phyloP scores from a whole-genome alignment of 768 basidiomycete species.

The Neoboletus subvelutipes region DNA sequence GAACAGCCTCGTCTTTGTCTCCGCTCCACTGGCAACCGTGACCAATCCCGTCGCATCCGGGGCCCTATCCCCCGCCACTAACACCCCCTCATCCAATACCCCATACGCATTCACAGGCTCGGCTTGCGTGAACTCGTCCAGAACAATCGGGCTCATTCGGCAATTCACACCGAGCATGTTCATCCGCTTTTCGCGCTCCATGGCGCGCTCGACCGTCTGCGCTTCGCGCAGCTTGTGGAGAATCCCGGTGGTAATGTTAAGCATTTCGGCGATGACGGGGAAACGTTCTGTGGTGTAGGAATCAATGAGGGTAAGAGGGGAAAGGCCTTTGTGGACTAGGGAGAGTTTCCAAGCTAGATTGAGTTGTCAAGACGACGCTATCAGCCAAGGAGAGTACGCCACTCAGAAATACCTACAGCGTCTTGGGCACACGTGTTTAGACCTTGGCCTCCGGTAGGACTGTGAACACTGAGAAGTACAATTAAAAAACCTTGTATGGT shows the following conservation, averaged over 20 bases:
- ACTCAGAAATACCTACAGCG: conserved; percentile 30
- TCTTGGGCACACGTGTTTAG: conserved; percentile 40
- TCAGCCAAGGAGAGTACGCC: not conserved
- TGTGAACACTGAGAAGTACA: conserved; percentile 17
- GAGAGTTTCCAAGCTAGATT: conserved; percentile 49
- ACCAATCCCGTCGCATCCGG: conserved; percentile 41
- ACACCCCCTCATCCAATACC: conserved; percentile 21
- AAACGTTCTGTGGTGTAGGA: conserved; percentile 46
- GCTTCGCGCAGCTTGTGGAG: not conserved
- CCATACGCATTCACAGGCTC: conserved; percentile 14
- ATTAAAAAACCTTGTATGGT: not conserved
- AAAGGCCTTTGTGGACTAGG: conserved; percentile 38
- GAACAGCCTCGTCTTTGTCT: conserved; percentile 19
- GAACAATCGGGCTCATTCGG: conserved; percentile 35
- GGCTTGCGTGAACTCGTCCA: conserved; percentile 34
- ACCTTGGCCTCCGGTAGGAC: conserved; percentile 31
- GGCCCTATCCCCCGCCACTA: conserved; percentile 46
- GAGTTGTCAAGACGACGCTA: conserved; percentile 23
- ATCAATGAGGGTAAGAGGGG: conserved; percentile 37
- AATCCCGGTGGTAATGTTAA: conserved; percentile 37
- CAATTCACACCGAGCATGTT: conserved; percentile 37
- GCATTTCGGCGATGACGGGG: conserved; percentile 46
- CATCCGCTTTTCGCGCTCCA: conserved; percentile 6
- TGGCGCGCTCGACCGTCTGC: not conserved
- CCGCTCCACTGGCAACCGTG: not conserved